phyloP scores from a whole-genome alignment of 2,329 filamentous ascomycete genomes.

The Aspergillus tamarii region DNA sequence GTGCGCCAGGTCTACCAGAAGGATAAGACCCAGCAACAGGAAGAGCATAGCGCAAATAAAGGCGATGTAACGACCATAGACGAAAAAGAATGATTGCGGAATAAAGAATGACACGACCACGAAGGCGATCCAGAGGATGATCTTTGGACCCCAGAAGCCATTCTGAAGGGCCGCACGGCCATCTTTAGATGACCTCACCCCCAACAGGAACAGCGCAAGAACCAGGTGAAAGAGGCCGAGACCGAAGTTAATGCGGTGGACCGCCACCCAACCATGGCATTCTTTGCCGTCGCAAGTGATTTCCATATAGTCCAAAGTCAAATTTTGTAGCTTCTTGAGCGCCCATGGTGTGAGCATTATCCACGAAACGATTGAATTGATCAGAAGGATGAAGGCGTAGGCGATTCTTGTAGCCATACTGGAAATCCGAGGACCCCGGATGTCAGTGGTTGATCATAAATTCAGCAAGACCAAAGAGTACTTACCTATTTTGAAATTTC shows the following conservation, averaged over 20 bases:
- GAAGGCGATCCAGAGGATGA: slow-evolving; percentile 83
- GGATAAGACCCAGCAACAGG: slow-evolving; percentile 85
- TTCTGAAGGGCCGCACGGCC: slow-evolving; percentile 89
- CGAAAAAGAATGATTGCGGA: slow-evolving; percentile 89
- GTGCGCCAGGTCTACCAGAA: slow-evolving; percentile 93
- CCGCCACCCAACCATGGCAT: slow-evolving; percentile 94
- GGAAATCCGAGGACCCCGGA: slow-evolving; percentile 12
- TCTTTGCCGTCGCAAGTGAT: slow-evolving; percentile 89
- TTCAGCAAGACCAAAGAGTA: slow-evolving; percentile 5
- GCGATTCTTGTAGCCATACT: slow-evolving; percentile 97
- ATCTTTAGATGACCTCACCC: slow-evolving; percentile 84
- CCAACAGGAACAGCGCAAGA: slow-evolving; percentile 80
- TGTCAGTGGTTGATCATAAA: slow-evolving; percentile 27
- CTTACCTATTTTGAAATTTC: slow-evolving; percentile 91
- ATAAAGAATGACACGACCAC: slow-evolving; percentile 94
- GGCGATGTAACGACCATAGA: slow-evolving; percentile 94
- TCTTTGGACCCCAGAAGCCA: slow-evolving; percentile 98
- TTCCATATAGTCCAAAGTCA: slow-evolving; percentile 93
- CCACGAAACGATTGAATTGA: slow-evolving; percentile 98
- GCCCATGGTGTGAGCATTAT: slow-evolving; percentile 99
- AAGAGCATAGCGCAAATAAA: slow-evolving; percentile 89
- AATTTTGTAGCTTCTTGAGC: slow-evolving; percentile 88
- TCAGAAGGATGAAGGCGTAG: slow-evolving; percentile 88
- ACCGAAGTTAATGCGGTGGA: slow-evolving; percentile 97
- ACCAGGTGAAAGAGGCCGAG: slow-evolving; percentile 92